Conservation (phyloP, 257 asterid species). For the Lavandula angustifolia region DNA sequence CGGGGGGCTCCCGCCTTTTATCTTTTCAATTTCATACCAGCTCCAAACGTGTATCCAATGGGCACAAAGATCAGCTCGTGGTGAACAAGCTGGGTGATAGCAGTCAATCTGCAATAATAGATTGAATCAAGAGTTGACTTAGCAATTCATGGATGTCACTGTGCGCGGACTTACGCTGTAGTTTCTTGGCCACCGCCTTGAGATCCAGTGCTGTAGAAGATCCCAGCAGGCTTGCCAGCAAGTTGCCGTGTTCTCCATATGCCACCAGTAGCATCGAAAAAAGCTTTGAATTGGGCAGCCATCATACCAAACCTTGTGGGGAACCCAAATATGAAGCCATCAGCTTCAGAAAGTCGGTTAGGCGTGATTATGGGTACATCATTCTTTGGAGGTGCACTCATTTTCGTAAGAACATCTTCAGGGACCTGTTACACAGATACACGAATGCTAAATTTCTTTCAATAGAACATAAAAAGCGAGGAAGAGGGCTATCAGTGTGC, state of each 20-base stretch:
- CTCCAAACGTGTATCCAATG: slow-evolving; percentile 55
- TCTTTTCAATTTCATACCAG: slow-evolving; percentile 54
- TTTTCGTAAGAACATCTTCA: slow-evolving; percentile 42
- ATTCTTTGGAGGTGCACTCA: slow-evolving; percentile 11
- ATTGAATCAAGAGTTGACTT: not conserved
- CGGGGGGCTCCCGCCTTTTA: slow-evolving; percentile 61
- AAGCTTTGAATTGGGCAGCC: not conserved
- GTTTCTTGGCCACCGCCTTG: slow-evolving; percentile 58
- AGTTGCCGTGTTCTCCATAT: slow-evolving; percentile 13
- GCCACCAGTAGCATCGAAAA: not conserved
- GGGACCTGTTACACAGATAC: slow-evolving; percentile 41
- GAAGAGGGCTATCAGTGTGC: not conserved
- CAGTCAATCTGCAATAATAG: slow-evolving; percentile 43
- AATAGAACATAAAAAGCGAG: not conserved
- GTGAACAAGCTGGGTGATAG: slow-evolving; percentile 56
- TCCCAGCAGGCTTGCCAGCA: slow-evolving; percentile 60
- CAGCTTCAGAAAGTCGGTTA: not conserved
- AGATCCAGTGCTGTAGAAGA: slow-evolving; percentile 56
- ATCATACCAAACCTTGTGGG: not conserved
- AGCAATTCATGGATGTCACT: not conserved
- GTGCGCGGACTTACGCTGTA: not conserved
- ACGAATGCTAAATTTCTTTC: not conserved
- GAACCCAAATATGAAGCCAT: not conserved
- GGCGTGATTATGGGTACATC: slow-evolving; percentile 10
- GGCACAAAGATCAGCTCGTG: slow-evolving; percentile 62